phyloP scores from a whole-genome alignment of 441 rosid species.

The Populus hybrid region DNA sequence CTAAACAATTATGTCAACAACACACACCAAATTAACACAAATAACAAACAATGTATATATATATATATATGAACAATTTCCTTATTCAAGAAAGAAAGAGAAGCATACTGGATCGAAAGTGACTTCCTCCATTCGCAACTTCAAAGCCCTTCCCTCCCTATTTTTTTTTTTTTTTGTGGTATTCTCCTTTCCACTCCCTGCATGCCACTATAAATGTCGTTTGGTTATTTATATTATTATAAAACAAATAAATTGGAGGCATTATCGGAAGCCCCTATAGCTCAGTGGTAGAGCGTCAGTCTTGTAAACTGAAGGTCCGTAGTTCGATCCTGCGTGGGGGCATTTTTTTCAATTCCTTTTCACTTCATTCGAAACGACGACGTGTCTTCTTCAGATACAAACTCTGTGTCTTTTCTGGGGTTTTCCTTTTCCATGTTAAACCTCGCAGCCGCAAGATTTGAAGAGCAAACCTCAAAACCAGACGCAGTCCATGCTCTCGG shows the following conservation, averaged over 20 bases:
- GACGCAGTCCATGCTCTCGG: not conserved
- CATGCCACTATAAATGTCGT: not conserved
- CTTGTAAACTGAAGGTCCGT: constrained; percentile 95
- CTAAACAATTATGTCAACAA: constrained; percentile 28
- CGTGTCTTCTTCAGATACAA: not conserved
- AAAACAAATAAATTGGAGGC: no score
- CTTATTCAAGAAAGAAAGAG: not conserved
- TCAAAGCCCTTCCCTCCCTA: not conserved
- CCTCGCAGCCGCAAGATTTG: not conserved
- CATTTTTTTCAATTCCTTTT: constrained; percentile 13
- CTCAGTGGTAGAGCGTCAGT: constrained; percentile 98
- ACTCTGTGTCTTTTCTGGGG: not conserved
- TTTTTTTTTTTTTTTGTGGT: not conserved
- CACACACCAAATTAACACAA: not conserved
- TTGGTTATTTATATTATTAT: no score
- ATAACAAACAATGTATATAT: no score
- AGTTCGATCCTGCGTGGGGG: constrained; percentile 99
- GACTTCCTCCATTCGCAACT: constrained; percentile 33
- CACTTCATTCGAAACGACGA: not conserved
- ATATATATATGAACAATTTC: not conserved
- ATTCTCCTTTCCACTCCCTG: not conserved
- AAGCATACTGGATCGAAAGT: constrained; percentile 48
- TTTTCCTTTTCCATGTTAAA: not conserved
- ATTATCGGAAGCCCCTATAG: constrained; percentile 51
- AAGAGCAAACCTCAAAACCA: not conserved